Percentiles rank a stretch among this genome's conserved stretches.
These are phyloP conservation scores for Trypanosoma theileri DNA, from an alignment of 208 protist species.

Conservation along the genomic window DNA sequence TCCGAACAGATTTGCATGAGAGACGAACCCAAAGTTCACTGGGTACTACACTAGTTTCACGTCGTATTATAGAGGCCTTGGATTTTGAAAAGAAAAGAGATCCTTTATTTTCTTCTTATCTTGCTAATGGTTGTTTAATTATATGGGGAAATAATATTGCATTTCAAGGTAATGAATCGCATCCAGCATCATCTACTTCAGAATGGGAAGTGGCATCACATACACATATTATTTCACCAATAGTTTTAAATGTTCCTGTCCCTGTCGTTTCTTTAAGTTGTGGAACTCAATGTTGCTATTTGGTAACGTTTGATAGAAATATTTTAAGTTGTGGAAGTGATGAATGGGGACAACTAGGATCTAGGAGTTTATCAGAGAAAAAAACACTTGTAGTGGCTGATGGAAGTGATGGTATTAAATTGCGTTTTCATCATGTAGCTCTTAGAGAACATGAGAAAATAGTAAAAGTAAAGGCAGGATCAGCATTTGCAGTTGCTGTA, in stretches of 20 bases:
- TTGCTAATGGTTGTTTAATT: constrained; percentile 17
- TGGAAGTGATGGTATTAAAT: constrained; percentile 10
- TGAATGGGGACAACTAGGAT: constrained; percentile 58
- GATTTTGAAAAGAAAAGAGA: constrained; percentile 19
- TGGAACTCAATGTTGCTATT: constrained; percentile 35
- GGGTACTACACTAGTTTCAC: background rate
- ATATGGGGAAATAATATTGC: constrained; percentile 13
- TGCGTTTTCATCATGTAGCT: constrained; percentile 30
- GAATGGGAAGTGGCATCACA: background rate
- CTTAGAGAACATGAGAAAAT: constrained; percentile 40
- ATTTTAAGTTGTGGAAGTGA: constrained; percentile 39
- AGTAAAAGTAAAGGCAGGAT: constrained; percentile 41
- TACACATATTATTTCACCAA: constrained; percentile 10
- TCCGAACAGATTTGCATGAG: background rate
- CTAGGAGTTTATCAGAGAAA: constrained; percentile 20
- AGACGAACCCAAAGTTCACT: background rate
- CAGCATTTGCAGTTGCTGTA: constrained; percentile 44
- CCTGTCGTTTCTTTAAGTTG: constrained; percentile 30
- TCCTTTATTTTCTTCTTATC: constrained; percentile 25
- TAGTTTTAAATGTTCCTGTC: constrained; percentile 1
- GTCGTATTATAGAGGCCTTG: constrained; percentile 2
- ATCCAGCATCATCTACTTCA: background rate
- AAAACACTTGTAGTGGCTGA: background rate
- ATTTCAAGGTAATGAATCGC: background rate
- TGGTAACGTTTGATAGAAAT: constrained; percentile 37